These are phyloP conservation scores for Chlamydomonas sp. DNA, from an alignment of 139 green algal genomes.

Conservation along the genomic window DNA sequence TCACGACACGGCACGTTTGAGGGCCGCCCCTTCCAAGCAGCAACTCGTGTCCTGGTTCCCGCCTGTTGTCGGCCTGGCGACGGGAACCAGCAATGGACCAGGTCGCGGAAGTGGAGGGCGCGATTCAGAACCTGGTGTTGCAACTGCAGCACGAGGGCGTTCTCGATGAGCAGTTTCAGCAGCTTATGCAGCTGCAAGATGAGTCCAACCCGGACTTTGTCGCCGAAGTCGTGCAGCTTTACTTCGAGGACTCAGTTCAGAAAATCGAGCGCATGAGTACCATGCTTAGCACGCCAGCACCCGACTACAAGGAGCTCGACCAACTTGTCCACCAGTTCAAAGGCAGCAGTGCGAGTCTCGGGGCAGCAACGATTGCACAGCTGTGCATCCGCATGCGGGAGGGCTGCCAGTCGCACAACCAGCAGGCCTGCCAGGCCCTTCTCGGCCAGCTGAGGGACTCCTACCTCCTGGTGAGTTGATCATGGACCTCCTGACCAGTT, in stretches of 20 bases:
- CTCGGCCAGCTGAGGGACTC: constrained; percentile 29
- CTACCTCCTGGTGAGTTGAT: constrained; percentile 14
- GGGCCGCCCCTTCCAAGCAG: no score
- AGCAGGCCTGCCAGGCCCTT: constrained; percentile 31
- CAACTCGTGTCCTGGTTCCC: no score
- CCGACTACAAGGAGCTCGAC: constrained; percentile 78
- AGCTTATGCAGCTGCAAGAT: constrained; percentile 87
- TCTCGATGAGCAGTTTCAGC: constrained; percentile 78
- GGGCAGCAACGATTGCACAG: constrained; percentile 62
- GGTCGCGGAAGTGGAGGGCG: constrained; percentile 2
- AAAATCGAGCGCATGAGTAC: constrained; percentile 71
- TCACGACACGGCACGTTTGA: no score
- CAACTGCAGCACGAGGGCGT: constrained; percentile 46
- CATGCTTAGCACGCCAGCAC: constrained; percentile 38
- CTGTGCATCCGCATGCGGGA: constrained; percentile 79
- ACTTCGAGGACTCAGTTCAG: constrained; percentile 77
- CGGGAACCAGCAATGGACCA: not conserved
- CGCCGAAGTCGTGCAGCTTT: constrained; percentile 82
- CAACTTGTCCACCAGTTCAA: constrained; percentile 89
- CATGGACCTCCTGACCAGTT: no score
- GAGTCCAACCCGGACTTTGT: constrained; percentile 89
- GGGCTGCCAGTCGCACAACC: constrained; percentile 59
- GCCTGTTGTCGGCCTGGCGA: no score
- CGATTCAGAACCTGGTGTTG: constrained; percentile 32
- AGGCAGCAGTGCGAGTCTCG: constrained; percentile 81